Conservation (phyloP, 2,329 filamentous ascomycete species). For the Penicillium corylophilum region DNA sequence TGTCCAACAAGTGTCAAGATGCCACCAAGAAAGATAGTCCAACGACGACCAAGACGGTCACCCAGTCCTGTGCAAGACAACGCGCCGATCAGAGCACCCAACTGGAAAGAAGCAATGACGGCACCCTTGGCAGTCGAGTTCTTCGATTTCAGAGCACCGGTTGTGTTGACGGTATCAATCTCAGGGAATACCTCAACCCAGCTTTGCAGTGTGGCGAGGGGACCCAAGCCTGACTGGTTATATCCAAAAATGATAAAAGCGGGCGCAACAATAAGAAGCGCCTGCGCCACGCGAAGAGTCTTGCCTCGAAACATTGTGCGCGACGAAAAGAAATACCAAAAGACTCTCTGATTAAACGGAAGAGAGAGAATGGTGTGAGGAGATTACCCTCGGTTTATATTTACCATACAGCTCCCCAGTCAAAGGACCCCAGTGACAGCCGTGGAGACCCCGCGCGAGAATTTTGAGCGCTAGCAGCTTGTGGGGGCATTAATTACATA, state of each 20-base stretch:
- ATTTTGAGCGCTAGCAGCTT: background rate
- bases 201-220: constrained; percentile 19
- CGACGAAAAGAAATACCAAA: background rate
- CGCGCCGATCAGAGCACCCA: constrained; percentile 20
- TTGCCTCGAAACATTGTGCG: constrained; percentile 17
- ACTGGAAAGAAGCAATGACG: constrained; percentile 26
- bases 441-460: constrained; percentile 20
- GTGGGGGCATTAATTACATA: constrained; percentile 2
- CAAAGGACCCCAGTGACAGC: background rate
- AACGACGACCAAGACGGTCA: constrained; percentile 48
- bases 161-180: constrained; percentile 21
- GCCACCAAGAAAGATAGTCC: constrained; percentile 47
- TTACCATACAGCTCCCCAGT: background rate
- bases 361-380: background rate
- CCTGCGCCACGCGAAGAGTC: constrained; percentile 20
- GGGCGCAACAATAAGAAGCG: constrained; percentile 34
- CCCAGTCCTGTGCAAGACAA: constrained; percentile 31
- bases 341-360: background rate
- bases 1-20: constrained; percentile 48
- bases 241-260: constrained; percentile 25
- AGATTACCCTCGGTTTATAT: constrained; percentile 2
- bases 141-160: constrained; percentile 5
- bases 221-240: constrained; percentile 24
- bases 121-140: constrained; percentile 25
- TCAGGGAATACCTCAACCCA: constrained; percentile 21